Percentiles rank a stretch among this genome's conserved stretches.
These are phyloP conservation scores for Leonotis leonurus DNA, from an alignment of 257 asterid genomes.

Conservation along the genomic window DNA sequence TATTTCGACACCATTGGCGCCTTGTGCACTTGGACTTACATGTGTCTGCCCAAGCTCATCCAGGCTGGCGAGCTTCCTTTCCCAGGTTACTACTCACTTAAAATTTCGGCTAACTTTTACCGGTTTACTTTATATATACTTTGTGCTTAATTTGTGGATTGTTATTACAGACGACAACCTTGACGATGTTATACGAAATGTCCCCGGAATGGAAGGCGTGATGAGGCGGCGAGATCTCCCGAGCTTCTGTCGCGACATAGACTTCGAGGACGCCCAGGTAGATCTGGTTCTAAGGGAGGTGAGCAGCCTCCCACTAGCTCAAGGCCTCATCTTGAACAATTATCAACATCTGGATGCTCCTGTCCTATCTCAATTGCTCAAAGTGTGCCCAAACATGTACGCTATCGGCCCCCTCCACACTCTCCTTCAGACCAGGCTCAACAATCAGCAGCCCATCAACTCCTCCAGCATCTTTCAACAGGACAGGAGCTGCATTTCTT, in stretches of 20 bases:
- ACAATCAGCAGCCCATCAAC: no score
- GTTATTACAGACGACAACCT: no score
- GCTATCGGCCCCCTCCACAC: slow-evolving; percentile 70
- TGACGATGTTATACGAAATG: slow-evolving; percentile 29
- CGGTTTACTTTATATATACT: no score
- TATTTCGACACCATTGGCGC: slow-evolving; percentile 53
- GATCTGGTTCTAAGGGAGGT: slow-evolving; percentile 26
- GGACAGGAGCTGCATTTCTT: slow-evolving; percentile 37
- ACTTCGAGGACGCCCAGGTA: slow-evolving; percentile 18
- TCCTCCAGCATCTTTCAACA: slow-evolving; percentile 40
- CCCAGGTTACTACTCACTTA: slow-evolving; percentile 18
- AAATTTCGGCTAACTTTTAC: no score
- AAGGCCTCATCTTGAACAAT: slow-evolving; percentile 50
- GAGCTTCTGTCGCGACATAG: slow-evolving; percentile 18
- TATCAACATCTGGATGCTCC: slow-evolving; percentile 56
- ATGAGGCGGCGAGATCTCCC: slow-evolving; percentile 36
- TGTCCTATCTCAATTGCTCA: slow-evolving; percentile 35
- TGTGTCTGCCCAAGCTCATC: slow-evolving; percentile 55
- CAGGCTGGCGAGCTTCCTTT: slow-evolving; percentile 58
- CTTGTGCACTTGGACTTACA: slow-evolving; percentile 52
- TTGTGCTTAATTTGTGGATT: no score
- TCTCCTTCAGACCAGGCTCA: slow-evolving; percentile 30
- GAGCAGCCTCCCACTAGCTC: slow-evolving; percentile 25
- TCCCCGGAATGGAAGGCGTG: slow-evolving; percentile 37
- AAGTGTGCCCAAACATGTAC: slow-evolving; percentile 37